Evolutionary conservation across 2,329 filamentous ascomycete genomes (phyloP).

Genomic region (Trichoderma atroviride): DNA sequence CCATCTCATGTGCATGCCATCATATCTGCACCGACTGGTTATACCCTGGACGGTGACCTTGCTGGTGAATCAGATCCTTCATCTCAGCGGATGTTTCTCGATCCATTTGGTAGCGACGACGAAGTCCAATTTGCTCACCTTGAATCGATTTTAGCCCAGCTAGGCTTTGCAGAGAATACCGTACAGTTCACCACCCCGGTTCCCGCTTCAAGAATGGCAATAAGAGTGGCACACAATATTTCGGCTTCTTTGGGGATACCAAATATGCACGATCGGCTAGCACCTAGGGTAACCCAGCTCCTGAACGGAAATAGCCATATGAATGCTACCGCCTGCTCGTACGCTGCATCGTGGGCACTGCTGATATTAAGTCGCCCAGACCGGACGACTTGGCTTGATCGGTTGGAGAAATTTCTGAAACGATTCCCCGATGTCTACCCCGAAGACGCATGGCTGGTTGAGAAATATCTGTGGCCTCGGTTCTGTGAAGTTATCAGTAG

Average conservation of each 20-base stretch:
- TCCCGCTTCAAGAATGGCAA: slow-evolving; percentile 66
- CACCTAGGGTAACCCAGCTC: slow-evolving; percentile 38
- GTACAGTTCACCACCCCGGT: slow-evolving; percentile 65
- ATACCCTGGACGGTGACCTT: slow-evolving; percentile 60
- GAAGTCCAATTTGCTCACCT: slow-evolving; percentile 67
- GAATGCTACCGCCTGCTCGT: slow-evolving; percentile 63
- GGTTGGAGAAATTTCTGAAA: slow-evolving; percentile 66
- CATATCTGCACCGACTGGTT: slow-evolving; percentile 63
- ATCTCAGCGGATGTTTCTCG: slow-evolving; percentile 69
- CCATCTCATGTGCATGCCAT: slow-evolving; percentile 85
- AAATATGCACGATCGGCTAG: slow-evolving; percentile 35
- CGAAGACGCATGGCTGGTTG: slow-evolving; percentile 72
- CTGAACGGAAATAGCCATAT: slow-evolving; percentile 39
- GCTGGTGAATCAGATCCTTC: slow-evolving; percentile 40
- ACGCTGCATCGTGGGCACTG: slow-evolving; percentile 73
- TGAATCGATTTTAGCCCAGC: slow-evolving; percentile 57
- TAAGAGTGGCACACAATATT: slow-evolving; percentile 77
- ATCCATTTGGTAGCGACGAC: slow-evolving; percentile 72
- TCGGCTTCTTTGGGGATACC: slow-evolving; percentile 61
- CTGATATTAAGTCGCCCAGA: slow-evolving; percentile 57
- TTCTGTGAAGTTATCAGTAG: slow-evolving; percentile 49
- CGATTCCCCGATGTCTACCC: slow-evolving; percentile 43
- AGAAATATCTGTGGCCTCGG: slow-evolving; percentile 66
- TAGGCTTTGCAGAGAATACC: slow-evolving; percentile 46
- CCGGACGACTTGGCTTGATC: slow-evolving; percentile 59